These are phyloP conservation scores for Podospora comata DNA, from an alignment of 495 filamentous ascomycete species.

Conservation along the genomic window DNA sequence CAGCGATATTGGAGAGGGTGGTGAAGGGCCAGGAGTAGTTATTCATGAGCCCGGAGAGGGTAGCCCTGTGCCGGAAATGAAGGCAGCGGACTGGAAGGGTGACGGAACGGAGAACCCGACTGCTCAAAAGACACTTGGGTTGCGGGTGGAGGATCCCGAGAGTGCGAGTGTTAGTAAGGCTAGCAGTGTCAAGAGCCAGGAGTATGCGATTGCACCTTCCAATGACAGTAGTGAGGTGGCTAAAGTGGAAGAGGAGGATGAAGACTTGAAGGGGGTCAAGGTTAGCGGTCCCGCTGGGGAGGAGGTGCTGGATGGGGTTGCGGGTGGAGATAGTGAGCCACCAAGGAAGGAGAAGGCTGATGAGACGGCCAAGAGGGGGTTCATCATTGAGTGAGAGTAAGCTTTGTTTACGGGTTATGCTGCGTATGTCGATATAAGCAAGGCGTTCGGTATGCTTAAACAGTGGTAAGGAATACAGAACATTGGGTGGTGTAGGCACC, in stretches of 20 bases:
- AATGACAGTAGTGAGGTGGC: neutral
- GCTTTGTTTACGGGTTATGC: neutral
- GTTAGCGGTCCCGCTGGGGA: constrained; percentile 33
- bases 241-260: constrained; percentile 20
- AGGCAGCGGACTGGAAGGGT: constrained; percentile 69
- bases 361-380: constrained; percentile 7
- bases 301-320: constrained; percentile 25
- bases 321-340: neutral
- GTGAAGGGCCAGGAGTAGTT: constrained; percentile 33
- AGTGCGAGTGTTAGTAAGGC: constrained; percentile 66
- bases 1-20: constrained; percentile 24
- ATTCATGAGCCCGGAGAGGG: constrained; percentile 59
- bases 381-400: neutral
- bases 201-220: neutral
- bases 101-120: constrained; percentile 42
- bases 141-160: constrained; percentile 58
- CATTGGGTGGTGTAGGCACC: neutral
- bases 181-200: constrained; percentile 40
- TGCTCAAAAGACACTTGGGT: constrained; percentile 59
- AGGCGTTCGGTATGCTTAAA: neutral
- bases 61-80: constrained; percentile 63
- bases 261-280: constrained; percentile 31
- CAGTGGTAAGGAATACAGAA: neutral
- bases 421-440: neutral
- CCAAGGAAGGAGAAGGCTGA: neutral